These are phyloP conservation scores for Blastobotrys apis DNA, from an alignment of 1,139 yeast genomes.

Conservation along the genomic window DNA sequence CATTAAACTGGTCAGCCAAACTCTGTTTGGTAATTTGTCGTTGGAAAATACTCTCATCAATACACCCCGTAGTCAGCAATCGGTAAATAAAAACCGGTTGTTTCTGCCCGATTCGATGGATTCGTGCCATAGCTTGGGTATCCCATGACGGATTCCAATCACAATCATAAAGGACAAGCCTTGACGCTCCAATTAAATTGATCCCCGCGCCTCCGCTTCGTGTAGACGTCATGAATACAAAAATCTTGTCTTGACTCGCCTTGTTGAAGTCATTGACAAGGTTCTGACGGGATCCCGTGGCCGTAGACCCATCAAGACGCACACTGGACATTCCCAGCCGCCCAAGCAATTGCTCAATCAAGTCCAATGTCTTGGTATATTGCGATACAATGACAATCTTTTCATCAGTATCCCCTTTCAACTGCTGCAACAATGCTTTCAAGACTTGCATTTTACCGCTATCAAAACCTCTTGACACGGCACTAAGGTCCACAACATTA, in stretches of 20 bases:
- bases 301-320: constrained; percentile 83
- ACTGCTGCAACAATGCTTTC: constrained; percentile 27
- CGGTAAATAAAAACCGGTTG: constrained; percentile 78
- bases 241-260: constrained; percentile 39
- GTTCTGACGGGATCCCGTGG: constrained; percentile 56
- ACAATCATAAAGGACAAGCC: constrained; percentile 77
- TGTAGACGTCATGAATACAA: constrained; percentile 76
- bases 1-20: constrained; percentile 73
- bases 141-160: constrained; percentile 97
- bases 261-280: constrained; percentile 70
- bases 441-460: constrained; percentile 39
- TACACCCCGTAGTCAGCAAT: constrained; percentile 67
- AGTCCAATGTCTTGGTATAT: constrained; percentile 80
- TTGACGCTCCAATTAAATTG: constrained; percentile 84
- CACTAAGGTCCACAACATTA: neutral
- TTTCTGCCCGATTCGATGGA: constrained; percentile 89
- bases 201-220: constrained; percentile 95
- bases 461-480: constrained; percentile 8
- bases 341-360: constrained; percentile 56
- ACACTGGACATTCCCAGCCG: constrained; percentile 46
- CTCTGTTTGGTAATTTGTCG: constrained; percentile 86
- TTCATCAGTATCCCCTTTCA: constrained; percentile 45
- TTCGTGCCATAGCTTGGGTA: constrained; percentile 92
- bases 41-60: constrained; percentile 92
- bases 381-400: constrained; percentile 86